Evolutionary conservation across 345 rosid species (phyloP).

Genomic region (Eucalyptus victrix): DNA sequence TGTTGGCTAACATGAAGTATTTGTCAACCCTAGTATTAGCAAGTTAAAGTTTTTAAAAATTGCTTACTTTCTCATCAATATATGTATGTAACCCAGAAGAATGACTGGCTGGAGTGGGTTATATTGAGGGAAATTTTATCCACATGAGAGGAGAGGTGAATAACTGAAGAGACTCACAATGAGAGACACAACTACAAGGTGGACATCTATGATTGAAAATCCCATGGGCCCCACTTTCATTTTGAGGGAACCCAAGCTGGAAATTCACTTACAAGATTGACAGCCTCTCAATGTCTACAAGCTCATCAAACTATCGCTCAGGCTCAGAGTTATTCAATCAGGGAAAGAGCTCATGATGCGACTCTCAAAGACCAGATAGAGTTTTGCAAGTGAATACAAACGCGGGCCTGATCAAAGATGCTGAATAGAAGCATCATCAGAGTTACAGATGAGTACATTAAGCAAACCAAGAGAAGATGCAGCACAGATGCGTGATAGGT

Average conservation of each 20-base stretch:
- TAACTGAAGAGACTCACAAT: not conserved
- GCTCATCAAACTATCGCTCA: not conserved
- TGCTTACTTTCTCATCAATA: not conserved
- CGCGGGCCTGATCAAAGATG: not conserved
- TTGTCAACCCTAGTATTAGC: not conserved
- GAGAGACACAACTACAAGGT: not conserved
- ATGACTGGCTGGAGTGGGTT: not conserved
- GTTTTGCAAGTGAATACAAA: not conserved
- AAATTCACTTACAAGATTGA: not conserved
- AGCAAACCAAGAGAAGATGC: not conserved
- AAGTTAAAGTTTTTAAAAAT: not conserved
- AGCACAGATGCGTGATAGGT: not conserved
- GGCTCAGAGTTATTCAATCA: not conserved
- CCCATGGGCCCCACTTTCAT: not conserved
- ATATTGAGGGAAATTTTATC: not conserved
- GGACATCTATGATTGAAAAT: not conserved
- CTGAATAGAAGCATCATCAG: not conserved
- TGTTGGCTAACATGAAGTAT: not conserved
- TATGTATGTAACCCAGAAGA: not conserved
- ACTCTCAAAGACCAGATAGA: not conserved
- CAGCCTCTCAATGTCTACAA: not conserved
- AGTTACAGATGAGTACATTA: not conserved
- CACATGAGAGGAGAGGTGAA: not conserved
- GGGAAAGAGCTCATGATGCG: not conserved
- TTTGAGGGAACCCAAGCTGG: not conserved